Conservation (phyloP, 768 basidiomycete species). For the Trametes maxima region DNA sequence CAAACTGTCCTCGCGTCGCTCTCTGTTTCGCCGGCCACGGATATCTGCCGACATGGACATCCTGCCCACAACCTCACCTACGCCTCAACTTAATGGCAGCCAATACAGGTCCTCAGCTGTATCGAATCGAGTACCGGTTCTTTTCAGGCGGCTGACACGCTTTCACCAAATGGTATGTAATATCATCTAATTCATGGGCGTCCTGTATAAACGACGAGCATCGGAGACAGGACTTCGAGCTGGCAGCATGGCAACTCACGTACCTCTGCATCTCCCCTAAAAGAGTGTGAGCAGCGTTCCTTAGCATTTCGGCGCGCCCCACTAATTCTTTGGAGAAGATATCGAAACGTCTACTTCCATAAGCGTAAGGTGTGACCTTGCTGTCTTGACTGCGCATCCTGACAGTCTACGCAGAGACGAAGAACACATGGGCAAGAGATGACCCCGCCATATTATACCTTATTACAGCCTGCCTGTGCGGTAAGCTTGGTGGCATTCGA, state of each 20-base stretch:
- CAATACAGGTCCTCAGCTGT: slow-evolving; percentile 23
- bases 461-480: slow-evolving; percentile 73
- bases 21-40: neutral
- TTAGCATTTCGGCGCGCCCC: neutral
- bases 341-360: slow-evolving; percentile 97
- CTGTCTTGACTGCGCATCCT: neutral
- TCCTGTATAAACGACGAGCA: neutral
- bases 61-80: slow-evolving; percentile 30
- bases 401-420: slow-evolving; percentile 67
- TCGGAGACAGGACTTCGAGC: slow-evolving; percentile 82
- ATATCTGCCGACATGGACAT: slow-evolving; percentile 28
- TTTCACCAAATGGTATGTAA: slow-evolving; percentile 83
- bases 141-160: slow-evolving; percentile 77
- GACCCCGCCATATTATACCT: slow-evolving; percentile 94
- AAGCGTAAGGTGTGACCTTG: slow-evolving; percentile 64
- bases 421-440: slow-evolving; percentile 97
- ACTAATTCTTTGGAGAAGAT: slow-evolving; percentile 44
- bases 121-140: slow-evolving; percentile 69
- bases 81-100: slow-evolving; percentile 20
- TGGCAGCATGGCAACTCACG: slow-evolving; percentile 94
- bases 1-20: slow-evolving; percentile 7
- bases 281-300: slow-evolving; percentile 66
- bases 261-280: slow-evolving; percentile 91
- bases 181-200: neutral
- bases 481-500: slow-evolving; percentile 43